A percentile compares a stretch with the other conserved stretches of the same genome.
These are phyloP conservation scores for Cercospora citrullina DNA, from an alignment of 2,329 filamentous ascomycete species.

Conservation along the genomic window DNA sequence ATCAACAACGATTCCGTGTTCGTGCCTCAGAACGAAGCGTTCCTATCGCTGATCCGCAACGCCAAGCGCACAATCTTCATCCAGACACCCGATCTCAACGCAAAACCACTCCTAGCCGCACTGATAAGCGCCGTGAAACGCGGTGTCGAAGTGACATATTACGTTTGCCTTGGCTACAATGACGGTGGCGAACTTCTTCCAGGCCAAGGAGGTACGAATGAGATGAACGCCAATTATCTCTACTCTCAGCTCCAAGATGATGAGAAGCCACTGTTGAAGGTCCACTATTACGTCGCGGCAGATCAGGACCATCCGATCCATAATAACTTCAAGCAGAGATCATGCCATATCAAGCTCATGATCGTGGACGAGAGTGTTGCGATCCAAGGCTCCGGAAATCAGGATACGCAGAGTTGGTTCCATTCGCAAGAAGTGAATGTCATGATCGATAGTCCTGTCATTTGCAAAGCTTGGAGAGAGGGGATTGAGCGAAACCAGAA, in stretches of 20 bases:
- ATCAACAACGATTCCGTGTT: conserved; percentile 61
- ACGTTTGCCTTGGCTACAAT: conserved; percentile 77
- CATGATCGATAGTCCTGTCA: conserved; percentile 64
- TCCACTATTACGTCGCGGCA: conserved; percentile 72
- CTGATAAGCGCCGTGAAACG: conserved; percentile 65
- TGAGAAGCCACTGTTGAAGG: conserved; percentile 46
- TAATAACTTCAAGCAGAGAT: conserved; percentile 64
- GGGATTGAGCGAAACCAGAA: conserved; percentile 60
- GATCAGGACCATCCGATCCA: conserved; percentile 69
- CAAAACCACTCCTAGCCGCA: conserved; percentile 64
- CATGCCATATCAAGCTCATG: conserved; percentile 76
- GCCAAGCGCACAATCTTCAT: conserved; percentile 69
- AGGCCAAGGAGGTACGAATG: conserved; percentile 73
- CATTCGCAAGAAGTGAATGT: conserved; percentile 77
- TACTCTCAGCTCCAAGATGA: conserved; percentile 54
- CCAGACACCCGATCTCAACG: conserved; percentile 75
- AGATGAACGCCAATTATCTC: conserved; percentile 64
- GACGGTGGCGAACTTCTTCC: conserved; percentile 75
- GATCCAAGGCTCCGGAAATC: conserved; percentile 74
- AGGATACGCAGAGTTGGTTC: conserved; percentile 78
- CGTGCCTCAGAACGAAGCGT: conserved; percentile 74
- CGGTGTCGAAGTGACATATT: conserved; percentile 67
- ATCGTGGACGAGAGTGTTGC: conserved; percentile 69
- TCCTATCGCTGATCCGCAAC: conserved; percentile 67
- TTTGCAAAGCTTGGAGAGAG: conserved; percentile 52